These are phyloP conservation scores for Diutina pseudorugosa DNA, from an alignment of 1,139 yeast genomes.

Conservation along the genomic window DNA sequence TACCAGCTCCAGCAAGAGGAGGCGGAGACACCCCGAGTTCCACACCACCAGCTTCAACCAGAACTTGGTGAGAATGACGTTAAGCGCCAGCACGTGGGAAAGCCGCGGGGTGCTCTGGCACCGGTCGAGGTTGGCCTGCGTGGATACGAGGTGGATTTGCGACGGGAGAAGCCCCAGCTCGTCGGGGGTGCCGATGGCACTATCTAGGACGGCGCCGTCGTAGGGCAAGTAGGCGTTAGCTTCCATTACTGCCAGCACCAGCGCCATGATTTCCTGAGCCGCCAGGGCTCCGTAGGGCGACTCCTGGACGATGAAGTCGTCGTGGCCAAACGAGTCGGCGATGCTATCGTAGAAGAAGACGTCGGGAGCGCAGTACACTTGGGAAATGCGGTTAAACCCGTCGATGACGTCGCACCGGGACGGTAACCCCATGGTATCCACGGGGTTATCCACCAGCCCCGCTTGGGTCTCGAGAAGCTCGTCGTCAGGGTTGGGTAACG, in stretches of 20 bases:
- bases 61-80: not conserved
- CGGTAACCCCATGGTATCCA: not conserved
- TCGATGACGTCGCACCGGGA: not conserved
- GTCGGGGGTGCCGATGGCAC: constrained; percentile 5
- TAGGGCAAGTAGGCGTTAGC: constrained; percentile 5
- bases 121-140: not conserved
- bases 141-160: constrained; percentile 7
- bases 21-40: not conserved
- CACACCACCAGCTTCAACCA: constrained; percentile 2
- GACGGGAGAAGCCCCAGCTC: constrained; percentile 11
- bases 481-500: not conserved
- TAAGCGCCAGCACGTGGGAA: not conserved
- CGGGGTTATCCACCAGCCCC: not conserved
- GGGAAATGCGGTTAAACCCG: not conserved
- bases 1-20: not conserved
- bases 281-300: not conserved
- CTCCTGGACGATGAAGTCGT: not conserved
- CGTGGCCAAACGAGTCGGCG: not conserved
- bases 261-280: constrained; percentile 8
- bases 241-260: constrained; percentile 9
- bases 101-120: not conserved
- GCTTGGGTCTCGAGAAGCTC: not conserved
- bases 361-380: not conserved
- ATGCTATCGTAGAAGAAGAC: not conserved
- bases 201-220: not conserved